phyloP scores from a whole-genome alignment of 2,329 filamentous ascomycete species.

The Ascochyta pisi region DNA sequence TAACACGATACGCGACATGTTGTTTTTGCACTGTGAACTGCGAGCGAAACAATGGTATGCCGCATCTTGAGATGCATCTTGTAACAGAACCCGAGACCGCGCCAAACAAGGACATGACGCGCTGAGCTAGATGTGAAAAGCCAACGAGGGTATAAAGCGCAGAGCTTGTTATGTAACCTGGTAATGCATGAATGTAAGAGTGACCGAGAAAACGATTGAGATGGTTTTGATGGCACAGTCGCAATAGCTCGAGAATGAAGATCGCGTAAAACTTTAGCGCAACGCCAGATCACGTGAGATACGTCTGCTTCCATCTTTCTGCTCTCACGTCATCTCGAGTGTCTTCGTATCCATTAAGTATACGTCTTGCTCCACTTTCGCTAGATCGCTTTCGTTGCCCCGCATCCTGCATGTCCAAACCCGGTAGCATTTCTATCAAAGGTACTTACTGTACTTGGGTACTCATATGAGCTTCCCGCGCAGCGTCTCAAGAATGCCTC shows the following conservation, averaged over 20 bases:
- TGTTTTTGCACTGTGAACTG: neutral
- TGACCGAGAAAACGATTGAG: neutral
- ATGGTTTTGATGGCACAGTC: neutral
- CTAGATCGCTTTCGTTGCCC: too few relatives aligned
- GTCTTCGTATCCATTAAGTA: too few relatives aligned
- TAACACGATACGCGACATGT: neutral
- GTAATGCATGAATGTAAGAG: neutral
- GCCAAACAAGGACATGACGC: conserved; percentile 3
- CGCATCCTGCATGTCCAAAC: too few relatives aligned
- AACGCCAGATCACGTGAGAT: neutral
- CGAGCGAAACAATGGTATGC: neutral
- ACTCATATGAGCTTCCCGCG: too few relatives aligned
- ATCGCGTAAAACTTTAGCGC: neutral
- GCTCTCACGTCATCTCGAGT: too few relatives aligned
- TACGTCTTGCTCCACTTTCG: too few relatives aligned
- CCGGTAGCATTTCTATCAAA: too few relatives aligned
- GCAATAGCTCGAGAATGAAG: neutral
- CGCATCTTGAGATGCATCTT: conserved; percentile 1
- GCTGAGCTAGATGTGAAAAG: neutral
- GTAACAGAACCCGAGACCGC: neutral
- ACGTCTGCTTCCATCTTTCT: too few relatives aligned
- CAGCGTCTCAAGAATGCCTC: too few relatives aligned
- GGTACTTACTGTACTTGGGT: too few relatives aligned
- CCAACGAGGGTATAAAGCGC: neutral
- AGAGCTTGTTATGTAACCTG: neutral